Conservation (phyloP, 345 rosid species). For the Eucalyptus erythrocorys region DNA sequence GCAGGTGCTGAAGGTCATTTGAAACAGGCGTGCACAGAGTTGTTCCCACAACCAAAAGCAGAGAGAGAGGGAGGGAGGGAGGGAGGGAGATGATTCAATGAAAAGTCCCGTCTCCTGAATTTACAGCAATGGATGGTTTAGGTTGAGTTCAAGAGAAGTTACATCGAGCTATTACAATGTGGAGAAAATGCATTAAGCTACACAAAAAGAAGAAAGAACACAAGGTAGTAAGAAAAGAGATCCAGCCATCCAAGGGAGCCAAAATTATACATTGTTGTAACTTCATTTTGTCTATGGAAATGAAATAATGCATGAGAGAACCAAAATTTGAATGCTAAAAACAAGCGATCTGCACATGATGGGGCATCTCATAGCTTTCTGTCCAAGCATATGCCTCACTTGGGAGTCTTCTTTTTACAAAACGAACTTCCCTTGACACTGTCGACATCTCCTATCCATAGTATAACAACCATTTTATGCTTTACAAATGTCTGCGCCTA, state of each 20-base stretch:
- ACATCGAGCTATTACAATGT: neutral
- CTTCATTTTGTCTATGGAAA: neutral
- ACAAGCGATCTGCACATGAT: neutral
- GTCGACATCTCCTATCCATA: neutral
- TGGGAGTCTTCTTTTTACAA: neutral
- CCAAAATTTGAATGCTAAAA: neutral
- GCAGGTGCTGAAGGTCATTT: neutral
- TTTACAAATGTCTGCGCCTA: neutral
- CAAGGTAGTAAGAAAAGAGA: neutral
- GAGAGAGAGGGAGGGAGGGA: neutral
- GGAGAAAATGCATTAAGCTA: neutral
- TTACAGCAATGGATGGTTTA: neutral
- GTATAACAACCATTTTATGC: neutral
- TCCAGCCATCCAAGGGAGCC: neutral
- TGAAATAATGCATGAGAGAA: neutral
- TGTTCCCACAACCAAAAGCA: neutral
- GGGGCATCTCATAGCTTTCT: neutral
- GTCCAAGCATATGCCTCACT: neutral
- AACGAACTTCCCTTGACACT: neutral
- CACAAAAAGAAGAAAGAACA: neutral
- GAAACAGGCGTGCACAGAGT: neutral
- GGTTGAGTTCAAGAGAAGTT: neutral
- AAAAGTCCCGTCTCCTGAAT: neutral
- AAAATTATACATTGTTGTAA: neutral
- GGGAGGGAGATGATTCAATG: neutral